Conservation (phyloP, 805 yeast species). For the Brettanomyces sp. region DNA sequence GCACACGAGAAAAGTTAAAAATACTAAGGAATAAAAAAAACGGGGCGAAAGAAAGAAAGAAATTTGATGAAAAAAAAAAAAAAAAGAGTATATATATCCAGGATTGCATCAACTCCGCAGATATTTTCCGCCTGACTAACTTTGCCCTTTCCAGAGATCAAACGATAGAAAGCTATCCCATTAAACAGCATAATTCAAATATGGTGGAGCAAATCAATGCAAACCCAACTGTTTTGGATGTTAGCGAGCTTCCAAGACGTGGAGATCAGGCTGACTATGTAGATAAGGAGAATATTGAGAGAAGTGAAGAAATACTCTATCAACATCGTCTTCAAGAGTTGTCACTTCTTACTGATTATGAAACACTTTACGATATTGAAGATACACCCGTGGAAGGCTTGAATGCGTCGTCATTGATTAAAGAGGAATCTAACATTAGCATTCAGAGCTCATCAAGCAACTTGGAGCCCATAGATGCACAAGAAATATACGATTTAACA, state of each 20-base stretch:
- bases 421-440: background rate
- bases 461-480: constrained; percentile 69
- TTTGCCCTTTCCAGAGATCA: too few relatives aligned
- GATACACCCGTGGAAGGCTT: constrained; percentile 1
- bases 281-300: background rate
- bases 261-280: background rate
- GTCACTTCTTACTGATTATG: background rate
- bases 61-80: too few relatives aligned
- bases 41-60: too few relatives aligned
- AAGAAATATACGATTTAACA: constrained; percentile 81
- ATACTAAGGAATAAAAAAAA: too few relatives aligned
- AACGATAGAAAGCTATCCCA: too few relatives aligned
- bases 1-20: too few relatives aligned
- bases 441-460: constrained; percentile 5
- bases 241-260: constrained; percentile 68
- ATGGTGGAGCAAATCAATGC: constrained; percentile 70
- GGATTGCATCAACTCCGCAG: too few relatives aligned
- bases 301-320: background rate
- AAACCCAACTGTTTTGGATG: constrained; percentile 78
- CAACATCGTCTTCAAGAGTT: background rate
- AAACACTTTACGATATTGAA: background rate
- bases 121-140: too few relatives aligned
- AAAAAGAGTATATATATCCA: too few relatives aligned
- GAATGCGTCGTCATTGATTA: background rate
- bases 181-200: background rate